These are phyloP conservation scores for Rhizoctonia solani DNA, from an alignment of 1,284 basidiomycete species.

Conservation along the genomic window DNA sequence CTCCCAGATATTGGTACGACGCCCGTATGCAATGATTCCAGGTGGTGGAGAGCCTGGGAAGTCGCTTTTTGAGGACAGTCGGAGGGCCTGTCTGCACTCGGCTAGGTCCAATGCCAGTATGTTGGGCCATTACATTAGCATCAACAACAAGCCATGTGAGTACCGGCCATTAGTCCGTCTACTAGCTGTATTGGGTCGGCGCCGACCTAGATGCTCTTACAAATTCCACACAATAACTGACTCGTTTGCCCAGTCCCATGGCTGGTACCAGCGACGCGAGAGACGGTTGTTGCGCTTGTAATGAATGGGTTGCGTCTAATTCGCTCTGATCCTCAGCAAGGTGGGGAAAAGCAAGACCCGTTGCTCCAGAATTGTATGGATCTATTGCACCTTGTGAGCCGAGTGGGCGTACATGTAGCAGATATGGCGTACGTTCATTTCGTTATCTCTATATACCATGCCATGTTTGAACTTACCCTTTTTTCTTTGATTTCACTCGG, in stretches of 20 bases:
- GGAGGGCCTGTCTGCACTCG: constrained; percentile 15
- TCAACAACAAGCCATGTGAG: constrained; percentile 23
- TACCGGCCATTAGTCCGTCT: constrained; percentile 9
- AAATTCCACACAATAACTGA: neutral
- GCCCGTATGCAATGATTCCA: constrained; percentile 26
- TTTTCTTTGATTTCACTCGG: neutral
- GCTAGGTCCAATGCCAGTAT: constrained; percentile 19
- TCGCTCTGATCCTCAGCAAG: neutral
- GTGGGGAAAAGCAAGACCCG: neutral
- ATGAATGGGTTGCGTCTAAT: constrained; percentile 27
- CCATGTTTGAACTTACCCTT: neutral
- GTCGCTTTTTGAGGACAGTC: constrained; percentile 22
- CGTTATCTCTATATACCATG: neutral
- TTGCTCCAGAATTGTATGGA: constrained; percentile 18
- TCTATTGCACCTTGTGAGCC: constrained; percentile 25
- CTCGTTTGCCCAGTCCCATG: constrained; percentile 19
- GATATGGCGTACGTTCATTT: constrained; percentile 29
- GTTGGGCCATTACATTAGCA: constrained; percentile 20
- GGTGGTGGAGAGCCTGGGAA: constrained; percentile 11
- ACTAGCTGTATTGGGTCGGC: neutral
- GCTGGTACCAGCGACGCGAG: constrained; percentile 25
- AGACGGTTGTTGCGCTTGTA: constrained; percentile 27
- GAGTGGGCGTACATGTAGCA: constrained; percentile 29
- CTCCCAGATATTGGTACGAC: constrained; percentile 23
- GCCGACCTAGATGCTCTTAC: neutral